phyloP scores from a whole-genome alignment of 1,284 basidiomycete species.

The Mixia osmundae region DNA sequence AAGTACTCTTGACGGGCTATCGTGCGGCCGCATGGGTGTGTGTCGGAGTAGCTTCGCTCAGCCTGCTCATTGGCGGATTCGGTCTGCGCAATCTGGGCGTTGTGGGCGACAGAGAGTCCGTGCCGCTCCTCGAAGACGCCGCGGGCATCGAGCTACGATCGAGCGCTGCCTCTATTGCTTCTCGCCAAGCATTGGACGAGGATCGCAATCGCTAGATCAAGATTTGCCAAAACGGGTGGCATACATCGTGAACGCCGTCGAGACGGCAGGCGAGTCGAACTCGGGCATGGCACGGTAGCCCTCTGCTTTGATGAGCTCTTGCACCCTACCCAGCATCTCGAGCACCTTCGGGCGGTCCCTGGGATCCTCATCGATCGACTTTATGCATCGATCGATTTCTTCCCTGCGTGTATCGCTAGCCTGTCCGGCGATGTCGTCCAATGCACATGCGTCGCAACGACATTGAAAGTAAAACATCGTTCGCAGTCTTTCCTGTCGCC shows the following conservation, averaged over 20 bases:
- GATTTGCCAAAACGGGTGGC: too few relatives aligned
- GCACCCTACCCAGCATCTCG: conserved; percentile 7
- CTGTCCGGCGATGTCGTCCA: conserved; percentile 1
- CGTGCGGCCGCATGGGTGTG: neutral
- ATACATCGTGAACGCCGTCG: neutral
- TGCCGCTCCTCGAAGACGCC: too few relatives aligned
- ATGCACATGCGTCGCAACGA: conserved; percentile 11
- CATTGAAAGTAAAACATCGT: conserved; percentile 15
- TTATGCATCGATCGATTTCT: conserved; percentile 9
- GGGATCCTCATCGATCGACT: conserved; percentile 2
- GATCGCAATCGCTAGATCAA: too few relatives aligned
- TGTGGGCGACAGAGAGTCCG: too few relatives aligned
- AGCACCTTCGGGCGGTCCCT: conserved; percentile 1
- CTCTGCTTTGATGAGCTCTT: conserved; percentile 9
- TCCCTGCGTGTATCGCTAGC: conserved; percentile 7
- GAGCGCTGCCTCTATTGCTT: too few relatives aligned
- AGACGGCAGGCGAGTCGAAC: neutral
- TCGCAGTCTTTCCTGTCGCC: conserved; percentile 10
- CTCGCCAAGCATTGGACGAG: too few relatives aligned
- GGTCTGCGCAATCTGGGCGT: too few relatives aligned
- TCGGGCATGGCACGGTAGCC: conserved; percentile 8
- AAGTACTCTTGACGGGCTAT: conserved; percentile 3
- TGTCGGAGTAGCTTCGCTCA: neutral
- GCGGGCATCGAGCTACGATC: too few relatives aligned
- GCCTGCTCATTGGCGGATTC: neutral